These are phyloP conservation scores for Backusella australiensis DNA, from an alignment of 192 early-diverging fungal genomes.

Conservation along the genomic window DNA sequence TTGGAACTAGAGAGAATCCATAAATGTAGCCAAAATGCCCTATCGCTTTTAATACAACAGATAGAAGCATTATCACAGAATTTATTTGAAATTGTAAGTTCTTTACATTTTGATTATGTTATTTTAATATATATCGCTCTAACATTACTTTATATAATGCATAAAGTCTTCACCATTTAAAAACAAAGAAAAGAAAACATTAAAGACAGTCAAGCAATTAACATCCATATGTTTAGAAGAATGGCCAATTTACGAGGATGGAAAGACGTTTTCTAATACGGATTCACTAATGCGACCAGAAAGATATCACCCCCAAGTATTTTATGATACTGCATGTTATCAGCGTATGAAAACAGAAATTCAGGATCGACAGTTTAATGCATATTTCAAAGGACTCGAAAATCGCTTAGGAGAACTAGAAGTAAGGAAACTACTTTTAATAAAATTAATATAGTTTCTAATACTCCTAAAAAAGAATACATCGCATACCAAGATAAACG, in stretches of 20 bases:
- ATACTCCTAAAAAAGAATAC: slow-evolving; percentile 4
- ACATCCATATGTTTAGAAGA: background rate
- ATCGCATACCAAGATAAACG: background rate
- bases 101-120: background rate
- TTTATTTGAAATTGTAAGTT: slow-evolving; percentile 7
- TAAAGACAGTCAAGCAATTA: background rate
- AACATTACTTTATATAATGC: background rate
- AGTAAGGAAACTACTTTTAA: background rate
- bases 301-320: background rate
- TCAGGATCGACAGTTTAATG: slow-evolving; percentile 1
- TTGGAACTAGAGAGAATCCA: background rate
- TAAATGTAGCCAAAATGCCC: background rate
- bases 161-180: slow-evolving; percentile 7
- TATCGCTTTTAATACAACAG: background rate
- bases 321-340: background rate
- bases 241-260: background rate
- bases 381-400: slow-evolving; percentile 7
- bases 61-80: background rate
- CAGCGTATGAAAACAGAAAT: slow-evolving; percentile 6
- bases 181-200: background rate
- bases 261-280: background rate
- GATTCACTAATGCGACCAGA: background rate
- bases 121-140: background rate
- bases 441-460: background rate
- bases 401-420: background rate